phyloP scores from a whole-genome alignment of 345 rosid genomes.

The Eucalyptus regnans region DNA sequence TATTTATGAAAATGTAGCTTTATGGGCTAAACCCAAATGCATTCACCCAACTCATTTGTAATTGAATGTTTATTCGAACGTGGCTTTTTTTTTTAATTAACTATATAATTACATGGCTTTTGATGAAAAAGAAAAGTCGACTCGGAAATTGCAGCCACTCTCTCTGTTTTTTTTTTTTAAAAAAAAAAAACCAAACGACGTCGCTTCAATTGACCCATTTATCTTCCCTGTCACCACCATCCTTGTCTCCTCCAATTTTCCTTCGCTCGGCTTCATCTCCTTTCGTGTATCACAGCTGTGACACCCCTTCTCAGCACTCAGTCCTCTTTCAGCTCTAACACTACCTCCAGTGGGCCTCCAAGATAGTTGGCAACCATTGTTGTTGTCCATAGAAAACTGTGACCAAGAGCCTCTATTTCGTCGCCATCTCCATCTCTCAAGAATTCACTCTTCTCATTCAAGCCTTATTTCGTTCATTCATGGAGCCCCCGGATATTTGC shows the following conservation, averaged over 20 bases:
- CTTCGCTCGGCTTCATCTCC: neutral
- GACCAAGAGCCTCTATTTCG: neutral
- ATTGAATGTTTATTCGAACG: no score
- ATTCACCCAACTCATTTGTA: no score
- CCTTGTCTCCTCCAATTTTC: neutral
- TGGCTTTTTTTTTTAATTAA: no score
- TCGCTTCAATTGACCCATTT: neutral
- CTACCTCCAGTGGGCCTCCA: neutral
- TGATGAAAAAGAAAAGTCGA: neutral
- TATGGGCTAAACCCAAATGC: no score
- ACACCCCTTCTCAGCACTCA: neutral
- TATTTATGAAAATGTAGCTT: no score
- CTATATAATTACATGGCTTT: neutral
- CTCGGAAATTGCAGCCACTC: neutral
- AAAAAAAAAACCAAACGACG: neutral
- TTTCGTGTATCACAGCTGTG: neutral
- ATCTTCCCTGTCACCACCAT: neutral
- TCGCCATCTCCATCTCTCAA: neutral
- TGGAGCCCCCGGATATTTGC: neutral
- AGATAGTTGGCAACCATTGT: neutral
- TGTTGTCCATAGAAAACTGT: neutral
- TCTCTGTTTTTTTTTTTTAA: accelerated
- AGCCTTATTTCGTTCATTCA: neutral
- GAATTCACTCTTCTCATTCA: neutral
- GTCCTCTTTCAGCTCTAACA: neutral